Evolutionary conservation across 179 eudicot genomes (phyloP).

Genomic region (Nepenthes alata): DNA sequence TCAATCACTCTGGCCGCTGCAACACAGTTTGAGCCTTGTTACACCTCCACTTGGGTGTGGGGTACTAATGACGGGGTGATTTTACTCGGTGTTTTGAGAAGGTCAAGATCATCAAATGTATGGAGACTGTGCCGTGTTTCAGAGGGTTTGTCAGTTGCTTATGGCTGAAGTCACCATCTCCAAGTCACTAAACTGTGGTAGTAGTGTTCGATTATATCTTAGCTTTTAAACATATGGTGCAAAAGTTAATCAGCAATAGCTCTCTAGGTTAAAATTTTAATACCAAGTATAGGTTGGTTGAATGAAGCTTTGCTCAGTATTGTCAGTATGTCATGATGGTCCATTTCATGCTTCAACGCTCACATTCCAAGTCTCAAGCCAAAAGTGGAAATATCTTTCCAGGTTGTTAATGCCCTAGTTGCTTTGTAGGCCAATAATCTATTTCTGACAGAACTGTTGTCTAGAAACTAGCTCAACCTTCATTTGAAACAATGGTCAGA

Average conservation of each 20-base stretch:
- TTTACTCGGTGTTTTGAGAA: constrained; percentile 45
- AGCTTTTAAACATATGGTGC: background rate
- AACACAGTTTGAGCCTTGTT: constrained; percentile 48
- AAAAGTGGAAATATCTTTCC: constrained; percentile 34
- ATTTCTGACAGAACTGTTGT: constrained; percentile 1
- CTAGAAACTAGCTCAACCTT: constrained; percentile 53
- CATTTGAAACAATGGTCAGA: constrained; percentile 59
- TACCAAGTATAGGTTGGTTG: constrained; percentile 16
- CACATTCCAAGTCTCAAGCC: constrained; percentile 40
- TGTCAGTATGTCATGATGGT: constrained; percentile 35
- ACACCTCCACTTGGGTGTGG: constrained; percentile 89
- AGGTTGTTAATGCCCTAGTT: background rate
- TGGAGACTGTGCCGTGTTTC: constrained; percentile 90
- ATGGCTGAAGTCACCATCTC: constrained; percentile 58
- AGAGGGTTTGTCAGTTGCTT: constrained; percentile 68
- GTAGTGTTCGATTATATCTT: constrained; percentile 13
- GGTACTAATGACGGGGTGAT: constrained; percentile 47
- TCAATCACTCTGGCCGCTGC: constrained; percentile 95
- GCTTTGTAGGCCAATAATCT: background rate
- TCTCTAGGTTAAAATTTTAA: background rate
- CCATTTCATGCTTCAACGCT: constrained; percentile 64
- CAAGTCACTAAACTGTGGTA: constrained; percentile 17
- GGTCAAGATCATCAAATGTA: constrained; percentile 76
- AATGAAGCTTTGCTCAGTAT: constrained; percentile 13
- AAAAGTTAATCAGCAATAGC: background rate